Conservation (phyloP, 2,329 filamentous ascomycete genomes). For the Fusarium sp. region DNA sequence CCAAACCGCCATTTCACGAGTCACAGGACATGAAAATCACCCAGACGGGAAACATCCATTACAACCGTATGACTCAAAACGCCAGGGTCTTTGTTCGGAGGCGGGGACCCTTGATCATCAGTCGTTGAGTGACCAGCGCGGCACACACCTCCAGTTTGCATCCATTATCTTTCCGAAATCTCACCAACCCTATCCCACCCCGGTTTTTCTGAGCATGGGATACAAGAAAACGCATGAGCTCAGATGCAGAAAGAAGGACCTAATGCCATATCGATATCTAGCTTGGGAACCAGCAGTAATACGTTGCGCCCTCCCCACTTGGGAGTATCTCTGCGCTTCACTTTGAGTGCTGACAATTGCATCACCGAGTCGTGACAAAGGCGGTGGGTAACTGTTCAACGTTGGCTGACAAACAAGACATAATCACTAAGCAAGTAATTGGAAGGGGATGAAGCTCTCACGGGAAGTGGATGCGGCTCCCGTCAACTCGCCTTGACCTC, state of each 20-base stretch:
- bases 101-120: neutral
- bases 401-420: neutral
- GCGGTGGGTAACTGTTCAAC: neutral
- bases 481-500: neutral
- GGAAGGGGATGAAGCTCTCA: neutral
- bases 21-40: slow-evolving; percentile 18
- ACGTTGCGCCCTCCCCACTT: neutral
- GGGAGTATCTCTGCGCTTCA: neutral
- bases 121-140: neutral
- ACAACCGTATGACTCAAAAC: slow-evolving; percentile 15
- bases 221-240: slow-evolving; percentile 1
- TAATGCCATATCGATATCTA: neutral
- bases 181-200: slow-evolving; percentile 4
- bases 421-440: slow-evolving; percentile 4
- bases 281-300: neutral
- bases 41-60: neutral
- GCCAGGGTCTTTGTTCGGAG: slow-evolving; percentile 14
- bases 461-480: neutral
- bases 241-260: neutral
- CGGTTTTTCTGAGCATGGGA: neutral
- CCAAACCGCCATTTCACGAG: slow-evolving; percentile 5
- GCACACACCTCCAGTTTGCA: neutral
- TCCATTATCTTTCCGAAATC: slow-evolving; percentile 2
- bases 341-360: neutral
- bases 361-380: neutral